Evolutionary conservation across 2,329 filamentous ascomycete genomes (phyloP), one percentile per base, ranked within the genome.

Genomic region (Colletotrichum chlorophyti): DNA sequence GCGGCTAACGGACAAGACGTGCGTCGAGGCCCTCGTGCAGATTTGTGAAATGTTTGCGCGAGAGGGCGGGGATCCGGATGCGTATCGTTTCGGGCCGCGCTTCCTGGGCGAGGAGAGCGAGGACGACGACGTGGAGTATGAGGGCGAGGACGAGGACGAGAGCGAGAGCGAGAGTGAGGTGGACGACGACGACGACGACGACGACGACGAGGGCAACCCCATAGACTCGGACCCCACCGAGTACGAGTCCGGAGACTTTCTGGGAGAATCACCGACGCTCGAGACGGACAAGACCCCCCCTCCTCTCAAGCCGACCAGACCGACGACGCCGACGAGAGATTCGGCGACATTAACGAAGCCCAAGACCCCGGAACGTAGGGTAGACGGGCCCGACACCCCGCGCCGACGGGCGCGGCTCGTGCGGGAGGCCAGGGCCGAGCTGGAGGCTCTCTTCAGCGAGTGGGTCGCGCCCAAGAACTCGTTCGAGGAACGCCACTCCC

Each of bases 31-130:
- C 11, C 51, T 59, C 3, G 37, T 59, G 14, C 38, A 43, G 15
- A 59, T 59, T 19, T 59, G 55, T 17, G 55, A 59, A 31, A 59
- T 55, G 55, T 59, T 59, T 45, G 55, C 55, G 24, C 53, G 55
- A 12, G 50, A 59, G 11, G 43, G 35, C 5, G 29, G 29, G 6
- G 55, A 59, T 2, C 50, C 40, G 3, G 55, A 53, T 3, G 14
- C 51, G 4, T 49, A 59, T 4, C 51, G 51, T 1, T 49, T 55
- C 8, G 43, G 53, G n/a, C 34, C 55, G 12, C 6, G 43, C 1
- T 42, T 49, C 11, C 24, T 49, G 37, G 35, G 46, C 27, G 40
- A 49, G 4, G 54, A 53, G 21, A 54, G 55, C 14, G 55, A 54
- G 14, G 51, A 55, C 9, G 50, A 54, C 24, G 55, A 55, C 32